Evolutionary conservation across 495 filamentous ascomycete genomes (phyloP).

Genomic region (Darksidea phi): DNA sequence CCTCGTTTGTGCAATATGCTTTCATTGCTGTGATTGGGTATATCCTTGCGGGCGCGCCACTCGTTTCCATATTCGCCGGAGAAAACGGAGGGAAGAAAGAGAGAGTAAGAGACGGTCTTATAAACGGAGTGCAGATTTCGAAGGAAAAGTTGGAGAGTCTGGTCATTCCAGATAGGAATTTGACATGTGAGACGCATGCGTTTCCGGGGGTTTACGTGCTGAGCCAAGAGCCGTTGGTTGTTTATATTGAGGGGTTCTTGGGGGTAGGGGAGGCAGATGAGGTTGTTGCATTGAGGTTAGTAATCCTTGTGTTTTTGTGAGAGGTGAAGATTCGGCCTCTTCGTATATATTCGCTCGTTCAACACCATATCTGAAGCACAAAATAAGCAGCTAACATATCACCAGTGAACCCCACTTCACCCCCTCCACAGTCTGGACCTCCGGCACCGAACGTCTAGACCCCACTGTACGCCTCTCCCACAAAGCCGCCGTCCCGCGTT

Average conservation of each 20-base stretch:
- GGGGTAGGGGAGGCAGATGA: constrained; percentile 51
- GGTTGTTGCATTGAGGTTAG: constrained; percentile 53
- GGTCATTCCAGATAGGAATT: constrained; percentile 16
- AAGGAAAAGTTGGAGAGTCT: constrained; percentile 28
- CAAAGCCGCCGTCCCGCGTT: constrained; percentile 58
- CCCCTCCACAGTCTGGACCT: constrained; percentile 57
- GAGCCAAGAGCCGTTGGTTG: constrained; percentile 52
- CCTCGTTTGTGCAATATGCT: constrained; percentile 21
- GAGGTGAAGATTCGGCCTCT: too few relatives aligned
- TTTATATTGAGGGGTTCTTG: constrained; percentile 59
- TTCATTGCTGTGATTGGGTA: constrained; percentile 23
- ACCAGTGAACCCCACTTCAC: constrained; percentile 51
- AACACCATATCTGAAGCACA: too few relatives aligned
- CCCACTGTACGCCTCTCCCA: constrained; percentile 55
- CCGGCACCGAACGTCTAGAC: constrained; percentile 48
- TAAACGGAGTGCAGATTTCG: not conserved
- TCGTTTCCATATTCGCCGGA: not conserved
- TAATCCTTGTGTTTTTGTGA: constrained; percentile 7
- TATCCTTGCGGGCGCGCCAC: constrained; percentile 35
- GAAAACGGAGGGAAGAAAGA: not conserved
- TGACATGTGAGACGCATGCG: constrained; percentile 23
- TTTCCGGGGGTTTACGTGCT: constrained; percentile 42
- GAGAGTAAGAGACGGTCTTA: not conserved
- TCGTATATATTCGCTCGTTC: too few relatives aligned
- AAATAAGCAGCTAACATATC: too few relatives aligned